Conservation (phyloP, 2,329 filamentous ascomycete species). For the Fusarium incarnatum region DNA sequence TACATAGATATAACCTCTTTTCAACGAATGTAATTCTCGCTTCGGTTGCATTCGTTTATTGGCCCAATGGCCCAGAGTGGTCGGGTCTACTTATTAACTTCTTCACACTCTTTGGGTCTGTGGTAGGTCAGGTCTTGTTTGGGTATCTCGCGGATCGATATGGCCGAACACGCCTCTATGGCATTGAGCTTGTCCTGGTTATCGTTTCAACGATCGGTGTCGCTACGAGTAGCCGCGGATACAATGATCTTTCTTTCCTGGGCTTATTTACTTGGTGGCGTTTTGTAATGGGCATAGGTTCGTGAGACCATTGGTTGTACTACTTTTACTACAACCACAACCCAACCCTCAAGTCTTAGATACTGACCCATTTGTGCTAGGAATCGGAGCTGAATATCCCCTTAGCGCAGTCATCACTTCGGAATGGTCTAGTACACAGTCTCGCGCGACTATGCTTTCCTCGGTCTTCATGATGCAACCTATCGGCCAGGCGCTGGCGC, state of each 20-base stretch:
- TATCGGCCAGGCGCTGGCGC: slow-evolving; percentile 73
- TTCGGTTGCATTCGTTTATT: slow-evolving; percentile 65
- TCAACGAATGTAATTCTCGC: slow-evolving; percentile 67
- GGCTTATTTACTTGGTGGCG: slow-evolving; percentile 65
- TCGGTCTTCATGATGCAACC: slow-evolving; percentile 78
- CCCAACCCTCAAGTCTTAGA: slow-evolving; percentile 7
- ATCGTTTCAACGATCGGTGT: slow-evolving; percentile 68
- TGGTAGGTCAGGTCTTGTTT: slow-evolving; percentile 64
- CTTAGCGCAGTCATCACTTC: slow-evolving; percentile 75
- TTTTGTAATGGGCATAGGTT: slow-evolving; percentile 66
- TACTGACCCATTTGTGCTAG: slow-evolving; percentile 47
- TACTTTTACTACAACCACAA: slow-evolving; percentile 4
- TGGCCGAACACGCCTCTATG: slow-evolving; percentile 66
- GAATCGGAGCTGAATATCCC: slow-evolving; percentile 76
- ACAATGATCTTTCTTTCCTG: slow-evolving; percentile 62
- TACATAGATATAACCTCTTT: slow-evolving; percentile 63
- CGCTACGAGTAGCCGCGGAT: slow-evolving; percentile 63
- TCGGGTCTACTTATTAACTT: slow-evolving; percentile 63
- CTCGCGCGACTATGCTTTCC: slow-evolving; percentile 75
- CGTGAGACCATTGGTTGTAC: slow-evolving; percentile 20
- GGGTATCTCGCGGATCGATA: slow-evolving; percentile 66
- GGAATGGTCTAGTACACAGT: slow-evolving; percentile 72
- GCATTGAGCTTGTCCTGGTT: slow-evolving; percentile 67
- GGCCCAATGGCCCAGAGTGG: slow-evolving; percentile 59
- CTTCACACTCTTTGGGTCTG: slow-evolving; percentile 64